Evolutionary conservation across 2,329 filamentous ascomycete genomes (phyloP), one percentile per base, ranked within the genome.

Genomic region (Epichloe hybrida): DNA sequence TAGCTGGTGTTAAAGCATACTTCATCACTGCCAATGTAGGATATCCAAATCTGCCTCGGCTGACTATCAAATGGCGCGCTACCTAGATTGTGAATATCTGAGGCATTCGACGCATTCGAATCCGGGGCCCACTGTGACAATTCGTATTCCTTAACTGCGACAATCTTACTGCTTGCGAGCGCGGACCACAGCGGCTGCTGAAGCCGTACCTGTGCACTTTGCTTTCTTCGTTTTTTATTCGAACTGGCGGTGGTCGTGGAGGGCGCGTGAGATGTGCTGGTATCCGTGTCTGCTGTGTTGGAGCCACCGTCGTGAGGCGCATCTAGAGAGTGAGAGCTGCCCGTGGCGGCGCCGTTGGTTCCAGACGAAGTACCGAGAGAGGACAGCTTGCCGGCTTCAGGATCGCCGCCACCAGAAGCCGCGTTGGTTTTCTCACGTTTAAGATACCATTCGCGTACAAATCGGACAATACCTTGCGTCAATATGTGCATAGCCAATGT

Each of bases 101-200:
- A 87, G 59, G 82, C 81, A 63, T 86, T 84, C 57, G 85, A 82
- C 61, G 84, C 84, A 35, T 79, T 80, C 48, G 82, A 84, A 68
- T 89, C 86, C 50, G 80, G 79, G 53, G 84, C 78, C 52, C 83
- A 81, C 64, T 86, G 82, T 57, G 86, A 91, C 64, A 94, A 79
- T 69, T 89, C 85, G 59, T 88, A 87, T 68, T 89, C 90, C 71
- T 95, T 93, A 63, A 94, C 83, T 69, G 95, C 88, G 60, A 93
- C 91, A 64, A 96, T 90, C 75, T 96, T 96, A 63, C 90, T 95
- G 70, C 88, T 95, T 48, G 90, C 90, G 59, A 96, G 79, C 46
- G 90, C 90, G 56, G 90, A 88, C 90, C 90, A 96, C 57, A 96
- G 79, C 46, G 90, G 90, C 69, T 96, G 90, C 63, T 88, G 83